Evolutionary conservation across 2,329 filamentous ascomycete genomes (phyloP), one percentile per base, ranked within the genome.

Genomic region (Sporothrix protearum): DNA sequence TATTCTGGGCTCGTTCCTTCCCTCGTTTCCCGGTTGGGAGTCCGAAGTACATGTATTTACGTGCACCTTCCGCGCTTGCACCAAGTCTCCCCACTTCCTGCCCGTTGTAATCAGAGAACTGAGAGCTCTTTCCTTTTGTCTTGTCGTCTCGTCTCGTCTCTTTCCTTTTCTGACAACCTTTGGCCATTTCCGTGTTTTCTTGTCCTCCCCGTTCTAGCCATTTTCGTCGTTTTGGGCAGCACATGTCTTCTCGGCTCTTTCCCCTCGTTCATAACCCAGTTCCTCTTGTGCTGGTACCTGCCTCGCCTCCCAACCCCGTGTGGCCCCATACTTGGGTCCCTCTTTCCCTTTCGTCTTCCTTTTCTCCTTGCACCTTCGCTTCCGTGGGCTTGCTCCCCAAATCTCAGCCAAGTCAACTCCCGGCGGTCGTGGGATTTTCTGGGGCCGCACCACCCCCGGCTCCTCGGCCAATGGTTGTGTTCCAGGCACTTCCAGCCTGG

Each of bases 1-100:
- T 67, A 71, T 74, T 72, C 70, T 70, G 72, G 72, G 68, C 42
- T 71, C 61, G 70, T 36, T 70, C 68, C 57, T 70, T 69, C 73
- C 64, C 53, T 69, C 51, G 63, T 33, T 59, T 45, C 57, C 30
- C 33, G 36, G 33, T 42, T 28, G 45, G n/a, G 36, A 45, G 61
- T 47, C 53, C 61, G 12, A 39, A 57, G 68, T 72, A 72, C 71
- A 28, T 63, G 57, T 22, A 42, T 53, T 59, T 39, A 28, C 68
- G 67, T 49, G 53, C 47, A 51, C 8, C 39, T 55, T 64, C 53
- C 51, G 33, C 59, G 68, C 68, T 14, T 55, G 12, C 1, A 28
- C 25, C 45, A 72, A 25, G 71, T 70, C 64, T 8, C 55, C 16
- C 71, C n/a, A 55, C 36, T 22, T 51, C 16, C 36, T 36, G 51